These are phyloP conservation scores for Neurospora hispaniola DNA, from an alignment of 495 filamentous ascomycete genomes.

Conservation along the genomic window DNA sequence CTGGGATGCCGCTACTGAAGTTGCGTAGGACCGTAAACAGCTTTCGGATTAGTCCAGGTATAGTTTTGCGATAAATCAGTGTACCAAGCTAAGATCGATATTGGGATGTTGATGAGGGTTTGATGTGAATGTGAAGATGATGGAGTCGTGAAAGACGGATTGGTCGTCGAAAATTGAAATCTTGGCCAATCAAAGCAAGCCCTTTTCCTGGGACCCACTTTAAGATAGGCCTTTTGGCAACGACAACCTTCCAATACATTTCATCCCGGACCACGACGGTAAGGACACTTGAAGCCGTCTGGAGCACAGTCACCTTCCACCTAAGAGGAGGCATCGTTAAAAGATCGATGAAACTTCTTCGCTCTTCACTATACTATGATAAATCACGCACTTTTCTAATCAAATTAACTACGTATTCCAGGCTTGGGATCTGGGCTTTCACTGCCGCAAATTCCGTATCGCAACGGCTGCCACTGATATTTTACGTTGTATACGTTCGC, in stretches of 20 bases:
- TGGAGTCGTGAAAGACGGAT: not conserved
- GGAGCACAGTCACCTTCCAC: not conserved
- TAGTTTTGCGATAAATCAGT: not conserved
- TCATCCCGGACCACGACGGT: not conserved
- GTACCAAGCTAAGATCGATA: not conserved
- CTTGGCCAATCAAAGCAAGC: not conserved
- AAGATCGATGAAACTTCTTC: not conserved
- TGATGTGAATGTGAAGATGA: not conserved
- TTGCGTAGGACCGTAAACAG: not conserved
- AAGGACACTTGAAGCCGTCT: not conserved
- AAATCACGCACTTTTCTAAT: not conserved
- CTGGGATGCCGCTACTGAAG: not conserved
- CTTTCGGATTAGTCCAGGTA: not conserved
- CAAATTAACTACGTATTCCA: not conserved
- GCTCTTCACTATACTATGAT: not conserved
- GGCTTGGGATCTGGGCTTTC: not conserved
- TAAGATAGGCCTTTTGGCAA: not conserved
- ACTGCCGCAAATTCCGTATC: not conserved
- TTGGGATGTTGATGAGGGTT: not conserved
- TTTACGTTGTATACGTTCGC: not conserved
- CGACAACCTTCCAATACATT: not conserved
- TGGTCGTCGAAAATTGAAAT: not conserved
- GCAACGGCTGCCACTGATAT: not conserved
- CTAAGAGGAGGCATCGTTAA: not conserved
- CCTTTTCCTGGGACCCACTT: not conserved